Percentiles rank a stretch among this genome's conserved stretches.
Conservation (phyloP, 2,329 filamentous ascomycete species). For the Monilinia aucupariae region DNA sequence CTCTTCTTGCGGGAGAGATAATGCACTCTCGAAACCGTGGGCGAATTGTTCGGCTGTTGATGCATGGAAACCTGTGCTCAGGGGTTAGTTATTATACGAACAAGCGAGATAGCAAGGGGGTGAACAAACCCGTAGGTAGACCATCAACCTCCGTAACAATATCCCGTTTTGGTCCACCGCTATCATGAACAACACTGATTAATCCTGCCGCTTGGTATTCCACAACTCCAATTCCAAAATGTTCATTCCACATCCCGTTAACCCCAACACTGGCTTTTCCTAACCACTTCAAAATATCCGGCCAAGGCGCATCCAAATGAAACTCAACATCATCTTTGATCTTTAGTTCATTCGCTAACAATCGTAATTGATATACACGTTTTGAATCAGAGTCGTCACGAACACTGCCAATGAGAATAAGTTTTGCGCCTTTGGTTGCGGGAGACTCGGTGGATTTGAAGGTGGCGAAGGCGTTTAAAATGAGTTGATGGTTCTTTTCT, state of each 20-base stretch:
- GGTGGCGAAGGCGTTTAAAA: constrained; percentile 76
- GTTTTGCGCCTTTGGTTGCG: constrained; percentile 52
- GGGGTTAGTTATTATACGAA: constrained; percentile 12
- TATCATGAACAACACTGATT: constrained; percentile 88
- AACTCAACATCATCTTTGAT: constrained; percentile 84
- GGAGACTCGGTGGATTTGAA: constrained; percentile 57
- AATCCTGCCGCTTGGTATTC: constrained; percentile 96
- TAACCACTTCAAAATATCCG: constrained; percentile 76
- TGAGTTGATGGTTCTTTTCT: constrained; percentile 90
- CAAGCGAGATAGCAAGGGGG: not conserved
- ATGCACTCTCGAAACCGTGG: constrained; percentile 68
- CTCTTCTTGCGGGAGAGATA: constrained; percentile 61
- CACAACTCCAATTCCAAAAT: constrained; percentile 96
- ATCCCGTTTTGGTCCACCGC: constrained; percentile 86
- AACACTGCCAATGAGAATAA: constrained; percentile 90
- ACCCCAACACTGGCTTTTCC: constrained; percentile 75
- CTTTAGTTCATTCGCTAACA: constrained; percentile 79
- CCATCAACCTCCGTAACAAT: constrained; percentile 82
- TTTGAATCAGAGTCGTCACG: constrained; percentile 75
- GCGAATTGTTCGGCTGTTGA: constrained; percentile 75
- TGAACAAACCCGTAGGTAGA: constrained; percentile 61
- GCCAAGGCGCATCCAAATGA: constrained; percentile 84
- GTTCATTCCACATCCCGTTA: constrained; percentile 99
- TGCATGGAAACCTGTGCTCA: constrained; percentile 71
- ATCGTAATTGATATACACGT: constrained; percentile 79